phyloP scores from a whole-genome alignment of 2,329 filamentous ascomycete species.

The Talaromyces islandicus region DNA sequence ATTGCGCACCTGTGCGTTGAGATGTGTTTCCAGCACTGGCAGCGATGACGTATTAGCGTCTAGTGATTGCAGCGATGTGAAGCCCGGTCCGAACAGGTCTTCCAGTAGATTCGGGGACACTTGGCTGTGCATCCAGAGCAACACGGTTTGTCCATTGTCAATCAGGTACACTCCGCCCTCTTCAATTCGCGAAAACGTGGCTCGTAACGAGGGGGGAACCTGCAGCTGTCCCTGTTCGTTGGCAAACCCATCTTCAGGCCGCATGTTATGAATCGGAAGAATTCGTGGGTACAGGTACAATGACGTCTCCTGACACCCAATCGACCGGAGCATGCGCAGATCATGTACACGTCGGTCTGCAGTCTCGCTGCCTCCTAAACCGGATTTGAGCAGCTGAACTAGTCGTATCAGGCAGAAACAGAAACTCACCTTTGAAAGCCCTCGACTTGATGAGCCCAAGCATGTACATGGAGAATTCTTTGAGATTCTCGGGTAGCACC shows the following conservation, averaged over 20 bases:
- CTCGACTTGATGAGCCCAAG: conserved; percentile 83
- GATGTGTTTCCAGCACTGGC: conserved; percentile 80
- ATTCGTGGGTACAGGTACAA: conserved; percentile 94
- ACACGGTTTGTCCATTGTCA: conserved; percentile 87
- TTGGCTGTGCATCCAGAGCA: conserved; percentile 88
- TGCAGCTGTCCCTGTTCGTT: conserved; percentile 83
- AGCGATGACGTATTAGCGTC: conserved; percentile 76
- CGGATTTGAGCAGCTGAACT: neutral
- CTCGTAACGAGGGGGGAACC: conserved; percentile 73
- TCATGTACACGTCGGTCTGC: conserved; percentile 88
- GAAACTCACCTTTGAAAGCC: conserved; percentile 66
- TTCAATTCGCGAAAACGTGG: conserved; percentile 82
- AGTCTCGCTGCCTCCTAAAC: conserved; percentile 63
- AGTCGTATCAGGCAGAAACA: neutral
- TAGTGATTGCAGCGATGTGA: conserved; percentile 64
- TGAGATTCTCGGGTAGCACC: conserved; percentile 89
- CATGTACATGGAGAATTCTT: conserved; percentile 96
- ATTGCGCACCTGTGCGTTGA: conserved; percentile 93
- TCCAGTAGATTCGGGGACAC: conserved; percentile 86
- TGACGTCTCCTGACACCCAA: conserved; percentile 79
- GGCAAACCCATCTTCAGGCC: conserved; percentile 84
- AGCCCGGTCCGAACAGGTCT: conserved; percentile 80
- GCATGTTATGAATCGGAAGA: conserved; percentile 83
- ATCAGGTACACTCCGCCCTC: conserved; percentile 90
- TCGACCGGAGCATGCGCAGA: conserved; percentile 80